Base-by-base conservation (phyloP, 305 asterid species). In the Fraxinus floribunda region DNA sequence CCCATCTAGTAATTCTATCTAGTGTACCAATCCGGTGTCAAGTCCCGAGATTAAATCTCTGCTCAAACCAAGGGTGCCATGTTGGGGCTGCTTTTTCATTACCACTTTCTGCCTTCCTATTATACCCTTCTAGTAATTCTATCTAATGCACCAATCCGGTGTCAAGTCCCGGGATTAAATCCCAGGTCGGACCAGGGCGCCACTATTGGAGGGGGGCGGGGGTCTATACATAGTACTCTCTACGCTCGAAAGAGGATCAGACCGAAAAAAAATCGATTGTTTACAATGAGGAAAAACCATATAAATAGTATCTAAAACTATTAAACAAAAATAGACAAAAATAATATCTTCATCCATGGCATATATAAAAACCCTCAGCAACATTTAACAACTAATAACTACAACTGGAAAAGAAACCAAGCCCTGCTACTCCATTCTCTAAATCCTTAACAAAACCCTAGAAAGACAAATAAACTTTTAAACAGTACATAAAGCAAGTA, bases 101-200 rank as follows among this genome's bases (percentile, higher is more conserved):
- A 9, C 60, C 66, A 79, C 80, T 18, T 79, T 82, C 5, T 76
- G 29, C 74, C 79, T 36, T 80, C 78, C 86, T 26, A 30, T n/a
- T 16, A 15, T 49, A 49, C 60, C 18, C 60, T 49, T 49, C 20
- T 49, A 15, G 5, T 15, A 52, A 52, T 49, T 49, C 22, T 49
- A 49, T 49, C 60, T 49, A 15, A 7, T 49, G 60, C 7, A 41
- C 52, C 15, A 41, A 41, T 41, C 16, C 52, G 16, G 52, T 44
- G n/a, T 44, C 52, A 36, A 7, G 41, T 5, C 7, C 38, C 4
- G 36, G 5, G 5, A 34, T 34, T 34, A 34, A 34, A 34, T 34
- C 36, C 36, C 4, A 6, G 36, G 36, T 34, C 36, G 4, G 0
- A 34, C 29, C 29, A 26, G 29, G 29, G 29, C 29, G 29, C 29